Conservation (phyloP, 176 grass and related monocot genomes). For the Cenchrus fungigraminus region DNA sequence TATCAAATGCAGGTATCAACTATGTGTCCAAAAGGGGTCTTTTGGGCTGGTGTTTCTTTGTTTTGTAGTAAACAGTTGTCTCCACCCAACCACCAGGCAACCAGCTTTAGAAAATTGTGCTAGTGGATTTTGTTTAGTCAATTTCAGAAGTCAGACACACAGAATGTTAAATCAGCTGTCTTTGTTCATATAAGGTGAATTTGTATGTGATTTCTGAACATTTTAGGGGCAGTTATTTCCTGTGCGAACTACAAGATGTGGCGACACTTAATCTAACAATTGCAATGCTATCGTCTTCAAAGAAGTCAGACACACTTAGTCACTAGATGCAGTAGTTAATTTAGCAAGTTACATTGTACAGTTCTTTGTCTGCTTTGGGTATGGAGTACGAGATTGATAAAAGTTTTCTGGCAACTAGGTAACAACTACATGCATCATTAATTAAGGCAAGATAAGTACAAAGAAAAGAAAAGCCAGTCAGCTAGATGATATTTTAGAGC, state of each 20-base stretch:
- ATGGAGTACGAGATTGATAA: neutral
- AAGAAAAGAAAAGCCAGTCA: neutral
- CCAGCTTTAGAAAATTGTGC: slow-evolving; percentile 10
- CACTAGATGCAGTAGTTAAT: neutral
- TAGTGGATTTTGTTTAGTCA: slow-evolving; percentile 18
- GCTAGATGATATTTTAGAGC: slow-evolving; percentile 18
- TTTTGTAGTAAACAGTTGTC: slow-evolving; percentile 40
- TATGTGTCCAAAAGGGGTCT: slow-evolving; percentile 44
- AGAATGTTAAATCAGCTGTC: slow-evolving; percentile 25
- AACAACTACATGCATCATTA: slow-evolving; percentile 4
- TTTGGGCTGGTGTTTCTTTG: slow-evolving; percentile 39
- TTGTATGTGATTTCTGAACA: neutral
- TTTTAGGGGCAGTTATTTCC: slow-evolving; percentile 4
- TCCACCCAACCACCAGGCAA: slow-evolving; percentile 34
- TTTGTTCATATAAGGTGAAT: slow-evolving; percentile 1
- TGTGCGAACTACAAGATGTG: neutral
- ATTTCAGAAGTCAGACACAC: slow-evolving; percentile 36
- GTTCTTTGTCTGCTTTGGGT: neutral
- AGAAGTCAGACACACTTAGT: neutral
- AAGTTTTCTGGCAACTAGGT: neutral
- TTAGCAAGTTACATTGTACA: neutral
- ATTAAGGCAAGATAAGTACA: neutral
- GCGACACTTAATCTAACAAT: neutral
- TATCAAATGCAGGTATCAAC: slow-evolving; percentile 38
- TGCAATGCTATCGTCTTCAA: neutral